These are phyloP conservation scores for Kazachstania africana DNA, from an alignment of 805 yeast species.

Conservation along the genomic window DNA sequence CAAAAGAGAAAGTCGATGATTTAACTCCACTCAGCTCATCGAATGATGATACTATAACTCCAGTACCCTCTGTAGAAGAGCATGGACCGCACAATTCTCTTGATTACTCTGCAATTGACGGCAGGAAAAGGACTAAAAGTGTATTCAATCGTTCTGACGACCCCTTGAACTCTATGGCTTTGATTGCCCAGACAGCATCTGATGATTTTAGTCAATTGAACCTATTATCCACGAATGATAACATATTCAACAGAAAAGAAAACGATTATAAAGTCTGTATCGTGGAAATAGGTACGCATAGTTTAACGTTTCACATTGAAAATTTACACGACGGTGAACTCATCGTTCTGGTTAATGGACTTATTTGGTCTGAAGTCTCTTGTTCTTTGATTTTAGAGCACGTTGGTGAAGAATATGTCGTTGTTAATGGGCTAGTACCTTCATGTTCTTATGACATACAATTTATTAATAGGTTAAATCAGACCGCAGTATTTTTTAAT, in stretches of 20 bases:
- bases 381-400: constrained; percentile 31
- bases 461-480: constrained; percentile 28
- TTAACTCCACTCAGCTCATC: too few species aligned
- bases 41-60: constrained; percentile 5
- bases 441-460: constrained; percentile 50
- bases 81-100: too few species aligned
- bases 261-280: constrained; percentile 30
- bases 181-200: constrained; percentile 23
- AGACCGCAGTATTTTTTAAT: constrained; percentile 25
- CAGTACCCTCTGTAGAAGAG: too few species aligned
- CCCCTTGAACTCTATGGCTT: constrained; percentile 26
- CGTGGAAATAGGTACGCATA: constrained; percentile 40
- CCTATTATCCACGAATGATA: constrained; percentile 16
- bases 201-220: constrained; percentile 23
- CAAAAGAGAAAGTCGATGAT: too few species aligned
- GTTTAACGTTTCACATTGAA: constrained; percentile 39
- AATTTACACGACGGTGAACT: constrained; percentile 33
- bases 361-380: constrained; percentile 57
- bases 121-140: constrained; percentile 8
- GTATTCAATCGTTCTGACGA: constrained; percentile 22
- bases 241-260: constrained; percentile 22
- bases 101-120: constrained; percentile 3
- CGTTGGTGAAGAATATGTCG: constrained; percentile 38
- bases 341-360: constrained; percentile 47
- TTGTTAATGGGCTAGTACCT: constrained; percentile 56